phyloP scores from a whole-genome alignment of 2,329 filamentous ascomycete genomes.

The Diaporthe velutina region DNA sequence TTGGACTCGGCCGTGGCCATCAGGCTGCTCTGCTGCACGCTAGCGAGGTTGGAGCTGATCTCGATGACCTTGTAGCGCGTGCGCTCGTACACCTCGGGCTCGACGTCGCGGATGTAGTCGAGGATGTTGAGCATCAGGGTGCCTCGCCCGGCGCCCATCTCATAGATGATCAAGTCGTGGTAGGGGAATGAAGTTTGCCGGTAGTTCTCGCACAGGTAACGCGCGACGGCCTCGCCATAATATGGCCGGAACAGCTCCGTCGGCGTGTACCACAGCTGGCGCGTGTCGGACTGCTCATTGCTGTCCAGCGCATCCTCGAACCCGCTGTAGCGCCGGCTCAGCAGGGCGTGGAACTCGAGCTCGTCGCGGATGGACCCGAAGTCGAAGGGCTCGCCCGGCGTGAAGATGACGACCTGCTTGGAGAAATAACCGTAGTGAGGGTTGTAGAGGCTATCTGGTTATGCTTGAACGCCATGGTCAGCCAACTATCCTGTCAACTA shows the following conservation, averaged over 20 bases:
- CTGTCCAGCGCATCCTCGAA: constrained; percentile 92
- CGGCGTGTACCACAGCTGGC: constrained; percentile 98
- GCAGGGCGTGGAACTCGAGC: constrained; percentile 81
- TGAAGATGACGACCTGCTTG: constrained; percentile 96
- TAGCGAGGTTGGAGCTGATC: constrained; percentile 86
- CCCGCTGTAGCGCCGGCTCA: constrained; percentile 85
- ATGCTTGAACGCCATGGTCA: neutral
- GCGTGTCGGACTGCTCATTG: constrained; percentile 76
- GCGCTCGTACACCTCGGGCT: constrained; percentile 92
- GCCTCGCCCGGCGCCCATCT: constrained; percentile 97
- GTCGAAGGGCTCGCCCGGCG: constrained; percentile 89
- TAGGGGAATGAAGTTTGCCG: constrained; percentile 94
- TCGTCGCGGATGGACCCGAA: constrained; percentile 88
- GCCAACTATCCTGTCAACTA: neutral
- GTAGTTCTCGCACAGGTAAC: constrained; percentile 96
- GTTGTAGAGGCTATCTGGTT: constrained; percentile 90
- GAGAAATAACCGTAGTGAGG: constrained; percentile 96
- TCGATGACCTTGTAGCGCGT: constrained; percentile 97
- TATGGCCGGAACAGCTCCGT: constrained; percentile 97
- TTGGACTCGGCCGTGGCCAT: constrained; percentile 74
- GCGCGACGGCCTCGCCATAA: constrained; percentile 97
- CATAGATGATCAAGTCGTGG: constrained; percentile 97
- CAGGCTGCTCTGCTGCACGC: constrained; percentile 80
- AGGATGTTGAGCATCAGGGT: constrained; percentile 98
- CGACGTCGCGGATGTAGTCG: constrained; percentile 91